Percentiles rank a stretch among this genome's conserved stretches.
These are phyloP conservation scores for Aspergillus sparsus DNA, from an alignment of 495 filamentous ascomycete species.

Conservation along the genomic window DNA sequence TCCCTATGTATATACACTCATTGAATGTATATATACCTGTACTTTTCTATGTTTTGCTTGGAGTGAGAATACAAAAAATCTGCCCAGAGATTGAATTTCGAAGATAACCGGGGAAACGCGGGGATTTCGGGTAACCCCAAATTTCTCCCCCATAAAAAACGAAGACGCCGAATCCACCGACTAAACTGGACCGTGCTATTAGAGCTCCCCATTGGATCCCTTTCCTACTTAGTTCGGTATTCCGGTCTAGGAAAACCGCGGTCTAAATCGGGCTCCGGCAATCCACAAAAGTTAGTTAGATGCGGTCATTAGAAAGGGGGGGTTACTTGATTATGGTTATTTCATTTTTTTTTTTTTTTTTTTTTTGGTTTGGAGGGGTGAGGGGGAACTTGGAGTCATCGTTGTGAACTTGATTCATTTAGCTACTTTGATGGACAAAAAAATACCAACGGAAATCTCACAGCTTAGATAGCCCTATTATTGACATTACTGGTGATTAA, in stretches of 20 bases:
- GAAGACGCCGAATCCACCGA: not conserved
- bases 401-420: no score
- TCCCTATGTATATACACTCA: no score
- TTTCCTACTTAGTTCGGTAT: not conserved
- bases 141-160: not conserved
- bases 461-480: no score
- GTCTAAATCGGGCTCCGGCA: not conserved
- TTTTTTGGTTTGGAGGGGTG: not conserved
- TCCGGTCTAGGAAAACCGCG: conserved; percentile 5
- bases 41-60: not conserved
- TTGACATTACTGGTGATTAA: no score
- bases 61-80: no score
- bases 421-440: no score
- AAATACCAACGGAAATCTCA: no score
- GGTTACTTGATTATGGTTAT: not conserved
- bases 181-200: not conserved
- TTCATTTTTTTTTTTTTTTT: not conserved
- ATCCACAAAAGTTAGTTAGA: not conserved
- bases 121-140: not conserved
- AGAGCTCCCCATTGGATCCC: not conserved
- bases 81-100: not conserved
- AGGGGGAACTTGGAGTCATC: no score
- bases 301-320: not conserved
- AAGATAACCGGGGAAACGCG: not conserved
- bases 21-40: not conserved